phyloP scores from a whole-genome alignment of 805 yeast genomes.

The Candida nitratophila region DNA sequence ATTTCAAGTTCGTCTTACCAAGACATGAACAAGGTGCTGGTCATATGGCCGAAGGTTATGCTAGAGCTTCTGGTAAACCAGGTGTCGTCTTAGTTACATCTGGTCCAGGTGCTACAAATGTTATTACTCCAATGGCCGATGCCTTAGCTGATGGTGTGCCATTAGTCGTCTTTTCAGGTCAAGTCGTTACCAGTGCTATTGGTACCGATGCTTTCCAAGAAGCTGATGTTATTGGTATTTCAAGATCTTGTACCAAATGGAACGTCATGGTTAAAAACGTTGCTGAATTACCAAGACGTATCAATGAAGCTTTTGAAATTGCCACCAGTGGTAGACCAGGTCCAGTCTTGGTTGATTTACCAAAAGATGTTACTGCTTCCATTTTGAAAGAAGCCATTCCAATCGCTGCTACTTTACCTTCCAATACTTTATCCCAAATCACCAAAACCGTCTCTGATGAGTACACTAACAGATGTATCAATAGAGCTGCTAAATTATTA shows the following conservation, averaged over 20 bases:
- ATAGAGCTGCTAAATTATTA: conserved; percentile 69
- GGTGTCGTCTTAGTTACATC: conserved; percentile 98
- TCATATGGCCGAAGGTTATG: conserved; percentile 99
- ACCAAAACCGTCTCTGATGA: conserved; percentile 66
- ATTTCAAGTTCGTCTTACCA: conserved; percentile 87
- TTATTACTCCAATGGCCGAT: conserved; percentile 97
- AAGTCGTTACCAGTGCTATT: conserved; percentile 90
- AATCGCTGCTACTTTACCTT: conserved; percentile 66
- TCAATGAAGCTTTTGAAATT: conserved; percentile 96
- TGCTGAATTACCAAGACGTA: conserved; percentile 89
- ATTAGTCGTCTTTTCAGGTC: conserved; percentile 93
- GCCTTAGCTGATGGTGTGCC: conserved; percentile 98
- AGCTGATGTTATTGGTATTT: conserved; percentile 95
- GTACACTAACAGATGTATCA: conserved; percentile 66
- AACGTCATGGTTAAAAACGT: conserved; percentile 96
- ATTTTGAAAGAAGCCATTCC: conserved; percentile 85
- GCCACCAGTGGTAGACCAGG: conserved; percentile 97
- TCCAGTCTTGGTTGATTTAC: conserved; percentile 94
- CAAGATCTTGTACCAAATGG: conserved; percentile 98
- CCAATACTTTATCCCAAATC: conserved; percentile 59
- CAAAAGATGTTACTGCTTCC: conserved; percentile 96
- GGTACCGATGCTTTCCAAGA: conserved; percentile 99
- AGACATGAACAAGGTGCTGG: conserved; percentile 99
- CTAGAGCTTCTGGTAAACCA: conserved; percentile 90
- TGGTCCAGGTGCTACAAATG: conserved; percentile 99